Evolutionary conservation across 345 rosid species (phyloP).

Genomic region (Moricandia moricandioides): DNA sequence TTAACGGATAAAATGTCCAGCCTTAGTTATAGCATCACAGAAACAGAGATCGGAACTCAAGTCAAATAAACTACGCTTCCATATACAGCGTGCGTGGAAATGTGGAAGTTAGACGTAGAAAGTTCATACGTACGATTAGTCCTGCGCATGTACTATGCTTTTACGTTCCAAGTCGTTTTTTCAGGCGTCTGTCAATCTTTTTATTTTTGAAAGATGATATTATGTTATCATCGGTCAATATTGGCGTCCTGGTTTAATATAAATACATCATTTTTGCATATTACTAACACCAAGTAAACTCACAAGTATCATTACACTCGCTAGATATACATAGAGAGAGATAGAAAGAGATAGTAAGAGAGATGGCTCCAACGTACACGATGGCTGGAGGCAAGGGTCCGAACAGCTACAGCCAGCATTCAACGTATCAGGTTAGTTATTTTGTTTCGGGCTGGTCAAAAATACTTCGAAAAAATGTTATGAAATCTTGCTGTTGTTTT

Average conservation of each 20-base stretch:
- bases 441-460: not conserved
- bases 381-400: conserved; percentile 36
- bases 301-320: not conserved
- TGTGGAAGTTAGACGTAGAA: not conserved
- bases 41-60: too few species aligned
- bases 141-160: not conserved
- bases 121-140: not conserved
- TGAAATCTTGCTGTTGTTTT: not conserved
- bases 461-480: not conserved
- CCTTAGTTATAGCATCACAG: too few species aligned
- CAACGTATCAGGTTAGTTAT: conserved; percentile 28
- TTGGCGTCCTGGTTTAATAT: conserved; percentile 8
- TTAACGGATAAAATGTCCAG: too few species aligned
- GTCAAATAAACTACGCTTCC: too few species aligned
- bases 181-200: conserved; percentile 4
- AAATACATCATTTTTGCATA: not conserved
- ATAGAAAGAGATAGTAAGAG: not conserved
- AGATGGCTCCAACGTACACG: conserved; percentile 26
- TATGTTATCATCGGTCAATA: not conserved
- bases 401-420: conserved; percentile 29
- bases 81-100: not conserved
- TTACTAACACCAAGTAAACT: not conserved
- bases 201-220: too few species aligned
- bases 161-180: not conserved
- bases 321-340: not conserved